A percentile compares a stretch with the other conserved stretches of the same genome.
Conservation (phyloP, 805 yeast genomes). For the Candida succiphila region DNA sequence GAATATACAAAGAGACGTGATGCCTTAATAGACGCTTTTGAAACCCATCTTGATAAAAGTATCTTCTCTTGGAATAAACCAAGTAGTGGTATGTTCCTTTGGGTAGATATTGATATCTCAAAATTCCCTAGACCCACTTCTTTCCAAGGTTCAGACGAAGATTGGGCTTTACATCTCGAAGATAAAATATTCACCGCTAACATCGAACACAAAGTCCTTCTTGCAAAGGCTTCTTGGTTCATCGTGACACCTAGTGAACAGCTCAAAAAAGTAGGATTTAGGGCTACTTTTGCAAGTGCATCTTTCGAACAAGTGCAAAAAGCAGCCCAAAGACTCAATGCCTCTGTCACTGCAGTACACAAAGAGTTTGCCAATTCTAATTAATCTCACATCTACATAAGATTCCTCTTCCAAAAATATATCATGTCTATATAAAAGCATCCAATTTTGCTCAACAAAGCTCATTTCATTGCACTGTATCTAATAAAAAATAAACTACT, state of each 20-base stretch:
- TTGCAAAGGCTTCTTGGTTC: slow-evolving; percentile 26
- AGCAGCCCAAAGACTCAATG: slow-evolving; percentile 19
- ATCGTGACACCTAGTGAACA: slow-evolving; percentile 12
- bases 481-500: too few species aligned
- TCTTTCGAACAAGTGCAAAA: slow-evolving; percentile 12
- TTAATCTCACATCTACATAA: too few species aligned
- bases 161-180: slow-evolving; percentile 23
- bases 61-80: slow-evolving; percentile 32
- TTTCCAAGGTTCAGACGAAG: slow-evolving; percentile 16
- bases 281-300: slow-evolving; percentile 23
- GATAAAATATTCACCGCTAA: slow-evolving; percentile 14
- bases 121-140: slow-evolving; percentile 26
- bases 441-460: too few species aligned
- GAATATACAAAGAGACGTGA: slow-evolving; percentile 61
- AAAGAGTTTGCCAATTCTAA: slow-evolving; percentile 3
- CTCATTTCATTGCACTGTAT: too few species aligned
- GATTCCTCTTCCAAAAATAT: too few species aligned
- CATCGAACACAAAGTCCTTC: slow-evolving; percentile 14
- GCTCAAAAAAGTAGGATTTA: slow-evolving; percentile 14
- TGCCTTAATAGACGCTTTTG: slow-evolving; percentile 25
- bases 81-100: slow-evolving; percentile 34
- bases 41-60: slow-evolving; percentile 34
- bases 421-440: too few species aligned
- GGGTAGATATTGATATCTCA: slow-evolving; percentile 30
- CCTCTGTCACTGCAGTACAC: slow-evolving; percentile 12